phyloP scores from a whole-genome alignment of 1,284 basidiomycete species.

The Apiotrichum mycotoxinovorans region DNA sequence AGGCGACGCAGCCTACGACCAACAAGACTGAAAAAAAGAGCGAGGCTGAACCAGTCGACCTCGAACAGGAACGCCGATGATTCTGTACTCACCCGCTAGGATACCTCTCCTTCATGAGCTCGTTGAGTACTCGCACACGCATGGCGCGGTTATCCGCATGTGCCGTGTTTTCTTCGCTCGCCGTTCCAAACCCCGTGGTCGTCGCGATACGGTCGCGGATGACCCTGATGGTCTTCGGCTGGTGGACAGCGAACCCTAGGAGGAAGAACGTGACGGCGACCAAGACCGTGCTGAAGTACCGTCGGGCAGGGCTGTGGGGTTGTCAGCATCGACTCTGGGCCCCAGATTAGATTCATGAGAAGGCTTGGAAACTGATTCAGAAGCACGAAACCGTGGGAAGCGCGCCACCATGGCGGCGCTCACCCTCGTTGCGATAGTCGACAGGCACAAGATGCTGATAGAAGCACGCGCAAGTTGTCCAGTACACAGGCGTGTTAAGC shows the following conservation, averaged over 20 bases:
- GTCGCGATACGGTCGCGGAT: background rate
- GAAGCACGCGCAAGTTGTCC: too few species aligned
- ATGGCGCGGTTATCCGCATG: background rate
- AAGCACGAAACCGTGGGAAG: too few species aligned
- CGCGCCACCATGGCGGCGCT: too few species aligned
- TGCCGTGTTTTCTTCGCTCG: background rate
- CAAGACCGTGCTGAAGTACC: background rate
- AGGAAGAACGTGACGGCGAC: background rate
- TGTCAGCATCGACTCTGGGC: background rate
- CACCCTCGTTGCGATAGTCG: too few species aligned
- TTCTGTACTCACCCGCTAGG: constrained; percentile 11
- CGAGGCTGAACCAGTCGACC: too few species aligned
- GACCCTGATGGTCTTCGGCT: background rate
- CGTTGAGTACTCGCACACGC: constrained; percentile 11
- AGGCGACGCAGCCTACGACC: too few species aligned
- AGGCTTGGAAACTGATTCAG: too few species aligned
- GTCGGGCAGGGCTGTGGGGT: background rate
- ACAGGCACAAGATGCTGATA: too few species aligned
- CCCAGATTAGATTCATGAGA: background rate
- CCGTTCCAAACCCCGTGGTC: background rate
- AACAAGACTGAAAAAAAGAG: too few species aligned
- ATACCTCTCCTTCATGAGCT: constrained; percentile 11
- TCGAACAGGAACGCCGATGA: too few species aligned
- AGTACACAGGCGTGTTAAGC: too few species aligned
- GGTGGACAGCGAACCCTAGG: background rate